Percentiles rank a stretch among this genome's conserved stretches.
Evolutionary conservation across 495 filamentous ascomycete genomes (phyloP).

Genomic region (Aspergillus asperescens): DNA sequence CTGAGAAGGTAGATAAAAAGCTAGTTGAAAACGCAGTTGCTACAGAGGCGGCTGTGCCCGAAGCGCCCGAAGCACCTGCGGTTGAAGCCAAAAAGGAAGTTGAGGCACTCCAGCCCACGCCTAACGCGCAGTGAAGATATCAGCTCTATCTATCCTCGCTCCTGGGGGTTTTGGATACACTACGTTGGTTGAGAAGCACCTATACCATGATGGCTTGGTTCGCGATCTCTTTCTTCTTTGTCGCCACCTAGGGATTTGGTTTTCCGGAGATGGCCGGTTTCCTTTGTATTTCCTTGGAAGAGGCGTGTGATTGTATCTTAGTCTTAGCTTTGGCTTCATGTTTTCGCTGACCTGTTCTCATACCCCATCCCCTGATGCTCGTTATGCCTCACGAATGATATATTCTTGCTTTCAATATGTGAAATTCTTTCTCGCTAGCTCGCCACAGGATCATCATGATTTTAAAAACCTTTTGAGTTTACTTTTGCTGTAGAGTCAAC

Average conservation of each 20-base stretch:
- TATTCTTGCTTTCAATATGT: constrained; percentile 12
- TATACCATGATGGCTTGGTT: not conserved
- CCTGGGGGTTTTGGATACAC: not conserved
- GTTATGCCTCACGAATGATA: constrained; percentile 28
- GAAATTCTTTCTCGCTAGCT: not conserved
- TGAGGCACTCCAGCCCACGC: not conserved
- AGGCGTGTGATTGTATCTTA: constrained; percentile 8
- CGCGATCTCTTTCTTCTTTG: constrained; percentile 4
- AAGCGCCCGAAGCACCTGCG: not conserved
- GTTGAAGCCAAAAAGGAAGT: not conserved
- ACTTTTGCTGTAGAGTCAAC: not conserved
- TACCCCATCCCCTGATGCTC: constrained; percentile 20
- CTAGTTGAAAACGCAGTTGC: not conserved
- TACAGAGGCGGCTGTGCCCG: not conserved
- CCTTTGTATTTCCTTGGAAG: constrained; percentile 11
- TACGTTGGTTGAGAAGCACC: not conserved
- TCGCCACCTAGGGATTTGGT: constrained; percentile 2
- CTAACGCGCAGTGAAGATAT: not conserved
- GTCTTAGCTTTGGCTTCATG: constrained; percentile 11
- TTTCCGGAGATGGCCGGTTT: constrained; percentile 1
- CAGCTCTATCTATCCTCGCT: not conserved
- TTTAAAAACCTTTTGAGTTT: not conserved
- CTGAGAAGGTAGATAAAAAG: constrained; percentile 1
- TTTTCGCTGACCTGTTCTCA: constrained; percentile 13
- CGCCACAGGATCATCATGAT: not conserved